Evolutionary conservation across 208 protist species (phyloP), one percentile per base, ranked within the genome.

Genomic region (Acanthamoeba lenticulata): DNA sequence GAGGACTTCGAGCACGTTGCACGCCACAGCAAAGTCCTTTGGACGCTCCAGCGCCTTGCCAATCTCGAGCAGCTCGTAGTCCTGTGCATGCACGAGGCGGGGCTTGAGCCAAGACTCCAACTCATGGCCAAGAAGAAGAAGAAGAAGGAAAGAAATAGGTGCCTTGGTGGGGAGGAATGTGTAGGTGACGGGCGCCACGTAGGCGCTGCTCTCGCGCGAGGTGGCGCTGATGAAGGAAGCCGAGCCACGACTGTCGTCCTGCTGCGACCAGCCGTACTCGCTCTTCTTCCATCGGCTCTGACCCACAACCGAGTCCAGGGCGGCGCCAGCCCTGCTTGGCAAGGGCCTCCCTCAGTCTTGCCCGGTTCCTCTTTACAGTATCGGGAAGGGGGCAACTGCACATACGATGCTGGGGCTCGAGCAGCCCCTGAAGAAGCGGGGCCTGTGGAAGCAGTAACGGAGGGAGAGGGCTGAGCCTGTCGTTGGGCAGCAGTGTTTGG

Each of bases 231-330:
- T 77, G 19, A 77, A 29, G 5, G 67, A 77, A 2, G 67, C 67
- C 34, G 67, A 77, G 1, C 38, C 36, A 29, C 67, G 67, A 34
- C 67, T 77, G 34, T 77, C 67, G 38, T 77, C 67, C 34, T 5
- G 38, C 38, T 77, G 67, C 19, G 36, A 45, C 67, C 67, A 77
- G 32, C 67, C 67, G 67, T 77, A 77, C 67, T 77, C 67, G 67
- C 67, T 77, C 67, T 77, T 77, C 15, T 77, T n/a, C 67, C 67
- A 77, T 19, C 67, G 67, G 34, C 67, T 77, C 67, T 77, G 29
- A 4, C 67, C 67, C 19, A 77, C 67, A n/a, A 24, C 4, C 19
- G 32, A 38, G 38, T 77, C 67, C 67, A 77, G 67, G 45, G 5
- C 5, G 45, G 45, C 5, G 45, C 45, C 57, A 9, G 17, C 57